Conservation (phyloP, 768 basidiomycete species). For the Suillus luteus region DNA sequence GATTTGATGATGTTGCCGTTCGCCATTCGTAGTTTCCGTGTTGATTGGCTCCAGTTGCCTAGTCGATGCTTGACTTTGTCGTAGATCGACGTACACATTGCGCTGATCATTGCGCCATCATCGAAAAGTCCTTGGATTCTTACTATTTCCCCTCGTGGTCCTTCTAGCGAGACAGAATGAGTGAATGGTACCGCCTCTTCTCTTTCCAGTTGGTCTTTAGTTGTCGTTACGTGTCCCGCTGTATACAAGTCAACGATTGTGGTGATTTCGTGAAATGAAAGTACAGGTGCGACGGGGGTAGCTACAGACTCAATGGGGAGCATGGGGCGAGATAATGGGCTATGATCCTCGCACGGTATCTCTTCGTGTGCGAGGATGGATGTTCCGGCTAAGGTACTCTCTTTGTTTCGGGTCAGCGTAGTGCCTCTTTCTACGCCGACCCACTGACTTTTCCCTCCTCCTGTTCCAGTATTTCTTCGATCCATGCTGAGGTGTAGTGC, state of each 20-base stretch:
- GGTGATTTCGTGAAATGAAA: too few species aligned
- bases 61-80: conserved; percentile 3
- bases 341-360: background rate
- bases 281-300: background rate
- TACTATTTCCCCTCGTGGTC: background rate
- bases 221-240: background rate
- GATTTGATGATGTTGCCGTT: too few species aligned
- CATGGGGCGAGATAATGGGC: background rate
- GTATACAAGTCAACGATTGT: background rate
- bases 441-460: background rate
- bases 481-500: too few species aligned
- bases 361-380: background rate
- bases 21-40: too few species aligned
- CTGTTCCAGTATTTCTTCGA: background rate
- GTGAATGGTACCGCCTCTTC: background rate
- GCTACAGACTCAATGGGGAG: background rate
- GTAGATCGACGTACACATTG: conserved; percentile 22
- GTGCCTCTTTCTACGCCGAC: background rate
- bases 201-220: background rate
- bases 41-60: too few species aligned
- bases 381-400: background rate
- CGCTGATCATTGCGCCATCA: conserved; percentile 34
- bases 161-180: background rate
- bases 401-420: background rate
- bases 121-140: conserved; percentile 17